These are phyloP conservation scores for Jamesozyma hellenica DNA, from an alignment of 805 yeast genomes.

Conservation along the genomic window DNA sequence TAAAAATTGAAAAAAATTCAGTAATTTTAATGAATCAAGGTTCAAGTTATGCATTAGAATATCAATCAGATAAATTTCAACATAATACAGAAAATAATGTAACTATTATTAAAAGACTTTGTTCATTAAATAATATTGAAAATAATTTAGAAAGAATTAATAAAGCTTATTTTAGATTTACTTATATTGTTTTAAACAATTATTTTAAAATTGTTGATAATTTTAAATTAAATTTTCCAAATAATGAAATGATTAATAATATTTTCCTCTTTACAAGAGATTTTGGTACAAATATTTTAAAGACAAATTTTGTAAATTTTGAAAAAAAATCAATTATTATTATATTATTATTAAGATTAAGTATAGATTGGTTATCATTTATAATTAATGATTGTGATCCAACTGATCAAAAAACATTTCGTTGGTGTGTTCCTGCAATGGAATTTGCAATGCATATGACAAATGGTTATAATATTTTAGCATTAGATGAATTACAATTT, in stretches of 20 bases:
- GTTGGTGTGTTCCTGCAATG: slow-evolving; percentile 93
- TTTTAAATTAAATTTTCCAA: slow-evolving; percentile 49
- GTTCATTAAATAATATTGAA: slow-evolving; percentile 66
- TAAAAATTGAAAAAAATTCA: slow-evolving; percentile 14
- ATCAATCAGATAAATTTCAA: slow-evolving; percentile 46
- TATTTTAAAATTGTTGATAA: slow-evolving; percentile 41
- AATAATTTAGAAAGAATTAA: slow-evolving; percentile 59
- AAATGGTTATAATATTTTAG: slow-evolving; percentile 76
- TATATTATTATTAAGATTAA: slow-evolving; percentile 58
- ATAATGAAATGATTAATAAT: slow-evolving; percentile 68
- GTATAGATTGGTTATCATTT: slow-evolving; percentile 87
- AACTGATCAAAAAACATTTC: slow-evolving; percentile 78
- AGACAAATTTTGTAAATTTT: slow-evolving; percentile 46
- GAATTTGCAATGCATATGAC: slow-evolving; percentile 96
- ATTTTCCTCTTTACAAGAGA: slow-evolving; percentile 73
- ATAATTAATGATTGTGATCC: slow-evolving; percentile 92
- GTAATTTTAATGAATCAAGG: slow-evolving; percentile 37
- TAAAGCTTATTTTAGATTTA: slow-evolving; percentile 55
- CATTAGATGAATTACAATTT: slow-evolving; percentile 70
- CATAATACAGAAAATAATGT: slow-evolving; percentile 50
- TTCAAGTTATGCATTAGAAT: slow-evolving; percentile 47
- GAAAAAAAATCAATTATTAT: slow-evolving; percentile 56
- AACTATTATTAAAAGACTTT: slow-evolving; percentile 49
- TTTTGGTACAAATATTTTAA: slow-evolving; percentile 61
- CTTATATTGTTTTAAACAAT: slow-evolving; percentile 54